Evolutionary conservation across 2,329 filamentous ascomycete species (phyloP).

Genomic region (Diaporthe capsici): DNA sequence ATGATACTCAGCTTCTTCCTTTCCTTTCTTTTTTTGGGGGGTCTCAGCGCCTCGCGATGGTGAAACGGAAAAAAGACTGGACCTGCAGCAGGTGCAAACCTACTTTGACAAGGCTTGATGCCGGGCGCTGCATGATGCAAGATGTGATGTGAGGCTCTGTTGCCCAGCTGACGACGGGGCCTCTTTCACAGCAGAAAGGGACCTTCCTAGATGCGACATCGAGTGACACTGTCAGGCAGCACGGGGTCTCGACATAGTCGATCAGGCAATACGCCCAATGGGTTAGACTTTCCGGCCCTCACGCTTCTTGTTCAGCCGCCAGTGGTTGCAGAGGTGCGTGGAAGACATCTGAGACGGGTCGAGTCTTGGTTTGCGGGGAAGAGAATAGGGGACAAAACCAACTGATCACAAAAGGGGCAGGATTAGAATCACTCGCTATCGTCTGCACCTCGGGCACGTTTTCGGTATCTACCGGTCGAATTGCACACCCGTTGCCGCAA

Average conservation of each 20-base stretch:
- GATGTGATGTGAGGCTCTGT: slow-evolving; percentile 34
- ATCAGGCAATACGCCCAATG: slow-evolving; percentile 25
- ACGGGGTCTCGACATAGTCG: slow-evolving; percentile 25
- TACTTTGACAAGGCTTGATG: slow-evolving; percentile 13
- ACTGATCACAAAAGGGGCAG: slow-evolving; percentile 3
- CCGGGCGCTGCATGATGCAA: slow-evolving; percentile 28
- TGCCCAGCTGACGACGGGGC: slow-evolving; percentile 22
- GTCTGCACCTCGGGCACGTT: background rate
- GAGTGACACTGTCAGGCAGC: slow-evolving; percentile 32
- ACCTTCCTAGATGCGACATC: slow-evolving; percentile 33
- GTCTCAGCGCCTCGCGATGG: slow-evolving; percentile 32
- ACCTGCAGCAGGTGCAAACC: slow-evolving; percentile 34
- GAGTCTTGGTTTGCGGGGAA: slow-evolving; percentile 34
- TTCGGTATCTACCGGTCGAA: slow-evolving; percentile 28
- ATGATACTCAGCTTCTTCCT: background rate
- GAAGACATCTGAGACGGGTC: slow-evolving; percentile 36
- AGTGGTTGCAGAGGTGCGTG: background rate
- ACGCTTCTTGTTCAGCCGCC: background rate
- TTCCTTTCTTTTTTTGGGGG: background rate
- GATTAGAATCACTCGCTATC: background rate
- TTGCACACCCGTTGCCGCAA: too few relatives aligned
- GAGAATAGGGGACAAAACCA: background rate
- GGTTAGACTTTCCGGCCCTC: slow-evolving; percentile 27
- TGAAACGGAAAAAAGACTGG: slow-evolving; percentile 36
- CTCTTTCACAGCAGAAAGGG: slow-evolving; percentile 12